Conservation (phyloP, 73 alveolate species). For the Paramecium sexaurelia region DNA sequence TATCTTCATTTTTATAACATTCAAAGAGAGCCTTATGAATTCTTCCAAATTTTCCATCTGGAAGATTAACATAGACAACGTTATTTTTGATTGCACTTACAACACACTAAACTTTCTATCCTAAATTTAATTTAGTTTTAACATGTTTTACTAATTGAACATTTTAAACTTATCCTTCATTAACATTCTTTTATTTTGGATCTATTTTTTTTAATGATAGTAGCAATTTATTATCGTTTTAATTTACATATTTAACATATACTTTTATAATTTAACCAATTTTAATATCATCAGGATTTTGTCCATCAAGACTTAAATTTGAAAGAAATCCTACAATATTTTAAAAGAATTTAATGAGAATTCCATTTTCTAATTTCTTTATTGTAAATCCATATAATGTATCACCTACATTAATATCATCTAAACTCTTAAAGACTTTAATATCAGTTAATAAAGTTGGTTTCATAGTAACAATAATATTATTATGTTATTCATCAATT, state of each 20-base stretch:
- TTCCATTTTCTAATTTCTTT: constrained; percentile 30
- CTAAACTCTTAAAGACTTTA: neutral
- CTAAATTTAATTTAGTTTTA: neutral
- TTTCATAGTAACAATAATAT: constrained; percentile 14
- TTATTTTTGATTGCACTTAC: constrained; percentile 20
- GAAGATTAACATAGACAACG: constrained; percentile 30
- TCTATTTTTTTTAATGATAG: constrained; percentile 27
- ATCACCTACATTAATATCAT: neutral
- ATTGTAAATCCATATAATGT: constrained; percentile 5
- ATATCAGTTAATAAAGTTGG: constrained; percentile 24
- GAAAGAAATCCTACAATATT: constrained; percentile 54
- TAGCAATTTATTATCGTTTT: neutral
- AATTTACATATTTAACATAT: neutral
- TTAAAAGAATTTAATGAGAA: constrained; percentile 11
- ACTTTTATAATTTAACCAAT: constrained; percentile 17
- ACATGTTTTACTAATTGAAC: neutral
- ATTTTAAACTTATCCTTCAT: neutral
- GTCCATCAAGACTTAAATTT: constrained; percentile 6
- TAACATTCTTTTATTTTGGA: neutral
- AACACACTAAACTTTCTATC: neutral
- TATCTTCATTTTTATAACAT: neutral
- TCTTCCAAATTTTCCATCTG: constrained; percentile 41
- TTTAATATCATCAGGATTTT: constrained; percentile 14
- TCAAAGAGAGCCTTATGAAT: constrained; percentile 26
- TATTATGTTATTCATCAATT: constrained; percentile 21